Base-by-base conservation (phyloP, 225 moss, liverwort and hornwort genomes). In the Anthoceros angustus region DNA sequence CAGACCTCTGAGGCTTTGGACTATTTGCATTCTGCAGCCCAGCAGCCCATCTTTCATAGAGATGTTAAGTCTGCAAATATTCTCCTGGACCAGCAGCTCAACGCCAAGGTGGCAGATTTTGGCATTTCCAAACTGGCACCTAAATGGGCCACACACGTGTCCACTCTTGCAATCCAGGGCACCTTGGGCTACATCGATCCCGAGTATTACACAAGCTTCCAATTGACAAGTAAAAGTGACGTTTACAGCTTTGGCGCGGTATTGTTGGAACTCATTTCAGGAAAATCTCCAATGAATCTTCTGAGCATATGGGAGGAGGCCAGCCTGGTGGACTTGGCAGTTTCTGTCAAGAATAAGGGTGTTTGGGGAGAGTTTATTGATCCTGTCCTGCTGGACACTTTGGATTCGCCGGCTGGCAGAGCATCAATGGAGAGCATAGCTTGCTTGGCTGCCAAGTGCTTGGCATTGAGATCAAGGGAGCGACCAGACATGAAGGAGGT, bases 401-500 rank as follows among this genome's bases (percentile, higher is more conserved):
- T 66, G 10, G 40, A 64, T 61, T 45, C 26, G 7, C 62, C 62
- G 25, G 15, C 40, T 32, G 69, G 40, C n/a, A 64, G 12, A 12
- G 72, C 67, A 45, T 68, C 68, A 5, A 68, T 32, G n/a, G n/a
- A n/a, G n/a, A n/a, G n/a, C 9, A 45, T 66, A 23, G 68, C 39
- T 18, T 46, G 3, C 10, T 41, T 73, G 42, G 68, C 73, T 40
- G 12, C 64, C 2, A 46, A 40, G 12, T 73, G 73, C 62, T 21
- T 68, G 63, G 63, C 60, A 14, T 12, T 39, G 9, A 60, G 40
- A 41, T 48, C 73, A 39, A 68, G 42, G 62, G 48, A 73, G 45
- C 63, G 73, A 64, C 73, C 73, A 18, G 23, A 39, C 23, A 68
- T 68, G 68, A 69, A 68, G 68, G 68, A 64, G 26, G 63, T 73